Conservation (phyloP, 176 grass and related monocot species). For the Pontederia crassipes region DNA sequence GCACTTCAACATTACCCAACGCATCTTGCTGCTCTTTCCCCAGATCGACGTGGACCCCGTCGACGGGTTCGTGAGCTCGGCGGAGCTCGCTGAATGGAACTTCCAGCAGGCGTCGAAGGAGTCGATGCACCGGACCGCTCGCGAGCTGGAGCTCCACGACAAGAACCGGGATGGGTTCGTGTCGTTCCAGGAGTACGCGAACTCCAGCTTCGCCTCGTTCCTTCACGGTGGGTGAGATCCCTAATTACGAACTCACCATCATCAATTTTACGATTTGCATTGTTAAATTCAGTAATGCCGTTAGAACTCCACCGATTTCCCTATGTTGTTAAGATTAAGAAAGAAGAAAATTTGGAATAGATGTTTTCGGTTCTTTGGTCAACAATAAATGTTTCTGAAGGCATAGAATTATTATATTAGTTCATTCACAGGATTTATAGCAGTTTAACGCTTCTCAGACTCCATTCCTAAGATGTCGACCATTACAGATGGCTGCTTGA, state of each 20-base stretch:
- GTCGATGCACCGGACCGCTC: constrained; percentile 44
- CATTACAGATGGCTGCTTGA: no score
- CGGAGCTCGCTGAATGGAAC: constrained; percentile 61
- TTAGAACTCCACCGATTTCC: neutral
- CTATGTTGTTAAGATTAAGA: no score
- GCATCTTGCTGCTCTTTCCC: constrained; percentile 60
- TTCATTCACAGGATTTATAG: no score
- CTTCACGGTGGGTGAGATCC: neutral
- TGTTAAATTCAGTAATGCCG: neutral
- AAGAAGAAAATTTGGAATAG: no score
- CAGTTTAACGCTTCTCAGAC: no score
- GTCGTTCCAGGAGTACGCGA: constrained; percentile 39
- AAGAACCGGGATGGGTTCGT: constrained; percentile 55
- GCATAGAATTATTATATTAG: no score
- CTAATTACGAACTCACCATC: constrained; percentile 15
- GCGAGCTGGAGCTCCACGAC: constrained; percentile 79
- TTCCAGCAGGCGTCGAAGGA: constrained; percentile 47
- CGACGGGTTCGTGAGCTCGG: constrained; percentile 55
- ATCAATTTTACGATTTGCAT: constrained; percentile 17
- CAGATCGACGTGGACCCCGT: constrained; percentile 48
- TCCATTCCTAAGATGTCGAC: no score
- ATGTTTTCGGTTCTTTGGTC: no score
- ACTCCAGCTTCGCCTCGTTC: neutral
- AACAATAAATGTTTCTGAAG: no score
- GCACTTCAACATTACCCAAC: constrained; percentile 53